These are phyloP conservation scores for Globisporangium paddicum DNA, from an alignment of 352 stramenopile species.

Conservation along the genomic window DNA sequence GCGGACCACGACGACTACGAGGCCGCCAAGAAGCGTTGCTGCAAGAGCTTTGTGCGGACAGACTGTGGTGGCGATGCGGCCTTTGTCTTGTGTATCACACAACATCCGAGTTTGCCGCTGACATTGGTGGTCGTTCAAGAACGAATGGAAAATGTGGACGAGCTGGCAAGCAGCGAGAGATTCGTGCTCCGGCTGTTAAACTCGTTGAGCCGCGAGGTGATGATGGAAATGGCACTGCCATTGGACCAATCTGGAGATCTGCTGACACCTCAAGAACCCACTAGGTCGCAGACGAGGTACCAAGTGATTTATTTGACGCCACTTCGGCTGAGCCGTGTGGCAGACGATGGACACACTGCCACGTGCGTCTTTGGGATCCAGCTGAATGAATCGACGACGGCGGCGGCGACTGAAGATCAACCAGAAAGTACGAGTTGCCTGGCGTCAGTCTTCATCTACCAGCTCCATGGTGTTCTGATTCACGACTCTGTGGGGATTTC, in stretches of 20 bases:
- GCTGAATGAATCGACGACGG: slow-evolving; percentile 1
- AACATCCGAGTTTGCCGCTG: slow-evolving; percentile 6
- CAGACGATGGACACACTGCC: neutral
- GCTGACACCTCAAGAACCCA: neutral
- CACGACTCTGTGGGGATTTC: neutral
- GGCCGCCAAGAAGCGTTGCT: slow-evolving; percentile 35
- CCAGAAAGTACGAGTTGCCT: neutral
- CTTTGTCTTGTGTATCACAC: neutral
- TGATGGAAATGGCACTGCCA: neutral
- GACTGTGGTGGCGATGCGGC: neutral
- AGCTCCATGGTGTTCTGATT: neutral
- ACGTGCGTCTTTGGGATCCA: neutral
- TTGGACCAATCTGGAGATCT: neutral
- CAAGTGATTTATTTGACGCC: slow-evolving; percentile 6
- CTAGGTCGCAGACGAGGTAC: neutral
- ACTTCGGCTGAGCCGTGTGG: neutral
- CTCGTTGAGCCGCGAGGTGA: neutral
- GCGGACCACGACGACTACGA: slow-evolving; percentile 36
- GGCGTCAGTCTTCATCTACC: neutral
- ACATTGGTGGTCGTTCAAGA: slow-evolving; percentile 2
- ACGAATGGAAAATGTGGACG: neutral
- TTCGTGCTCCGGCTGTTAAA: slow-evolving; percentile 4
- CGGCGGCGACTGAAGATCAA: neutral
- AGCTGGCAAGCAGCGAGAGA: neutral
- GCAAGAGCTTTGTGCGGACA: slow-evolving; percentile 15